Conservation (phyloP, 2,329 filamentous ascomycete species). For the Diaporthe citriasiana region DNA sequence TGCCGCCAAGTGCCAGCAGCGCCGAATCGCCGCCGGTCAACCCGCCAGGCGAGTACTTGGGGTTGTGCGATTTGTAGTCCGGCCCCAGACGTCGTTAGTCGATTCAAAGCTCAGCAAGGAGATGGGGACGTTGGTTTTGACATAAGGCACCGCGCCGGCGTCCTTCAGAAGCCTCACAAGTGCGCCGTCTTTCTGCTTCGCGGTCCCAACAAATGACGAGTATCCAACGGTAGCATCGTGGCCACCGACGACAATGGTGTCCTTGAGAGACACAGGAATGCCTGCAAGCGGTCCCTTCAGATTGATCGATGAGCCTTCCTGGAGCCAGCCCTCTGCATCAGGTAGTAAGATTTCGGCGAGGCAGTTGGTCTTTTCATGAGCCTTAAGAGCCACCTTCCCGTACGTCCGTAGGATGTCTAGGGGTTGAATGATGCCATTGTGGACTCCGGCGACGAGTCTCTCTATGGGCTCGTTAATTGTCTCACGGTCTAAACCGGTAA, state of each 20-base stretch:
- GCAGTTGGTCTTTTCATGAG: constrained; percentile 90
- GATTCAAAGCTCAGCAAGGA: constrained; percentile 91
- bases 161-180: constrained; percentile 85
- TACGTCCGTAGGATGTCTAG: constrained; percentile 86
- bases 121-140: constrained; percentile 91
- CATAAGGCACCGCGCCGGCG: constrained; percentile 89
- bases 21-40: constrained; percentile 90
- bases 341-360: constrained; percentile 88
- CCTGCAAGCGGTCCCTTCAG: constrained; percentile 87
- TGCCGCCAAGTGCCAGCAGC: constrained; percentile 83
- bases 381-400: constrained; percentile 86
- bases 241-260: constrained; percentile 82
- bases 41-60: constrained; percentile 88
- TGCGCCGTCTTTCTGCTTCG: constrained; percentile 75
- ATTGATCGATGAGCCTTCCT: constrained; percentile 69
- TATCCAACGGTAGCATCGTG: constrained; percentile 89
- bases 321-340: constrained; percentile 81
- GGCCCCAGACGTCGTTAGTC: constrained; percentile 83
- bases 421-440: constrained; percentile 75
- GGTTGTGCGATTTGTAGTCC: constrained; percentile 86
- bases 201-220: constrained; percentile 78
- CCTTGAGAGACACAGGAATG: constrained; percentile 89
- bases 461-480: constrained; percentile 82
- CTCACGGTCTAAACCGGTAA: constrained; percentile 74
- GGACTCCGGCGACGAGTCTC: constrained; percentile 82